A percentile compares a stretch with the other conserved stretches of the same genome.
Evolutionary conservation across 1,284 basidiomycete genomes (phyloP).

Genomic region (Porogramme epimiltina): DNA sequence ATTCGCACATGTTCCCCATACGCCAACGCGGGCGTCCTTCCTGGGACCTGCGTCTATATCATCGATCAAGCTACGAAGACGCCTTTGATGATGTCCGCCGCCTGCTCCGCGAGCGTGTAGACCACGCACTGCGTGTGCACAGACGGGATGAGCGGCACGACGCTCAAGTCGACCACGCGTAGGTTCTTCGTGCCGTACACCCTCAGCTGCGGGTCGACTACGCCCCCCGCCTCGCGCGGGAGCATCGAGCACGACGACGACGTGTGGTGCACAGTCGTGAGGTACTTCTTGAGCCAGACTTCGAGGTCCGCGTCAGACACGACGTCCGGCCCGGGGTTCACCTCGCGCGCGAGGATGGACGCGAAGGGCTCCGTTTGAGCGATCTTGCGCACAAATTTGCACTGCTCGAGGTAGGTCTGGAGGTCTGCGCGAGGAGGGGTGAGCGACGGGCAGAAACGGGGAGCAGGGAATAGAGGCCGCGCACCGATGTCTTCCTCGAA

Average conservation of each 20-base stretch:
- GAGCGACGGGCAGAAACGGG: no score
- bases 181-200: constrained; percentile 61
- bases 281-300: constrained; percentile 7
- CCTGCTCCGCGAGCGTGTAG: constrained; percentile 13
- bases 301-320: constrained; percentile 15
- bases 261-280: constrained; percentile 15
- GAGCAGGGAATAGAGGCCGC: constrained; percentile 9
- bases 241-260: constrained; percentile 30
- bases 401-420: constrained; percentile 45
- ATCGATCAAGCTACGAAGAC: no score
- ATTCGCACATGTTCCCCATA: no score
- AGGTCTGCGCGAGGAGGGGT: constrained; percentile 33
- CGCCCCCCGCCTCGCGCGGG: constrained; percentile 37
- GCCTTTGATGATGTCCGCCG: constrained; percentile 10
- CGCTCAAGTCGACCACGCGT: constrained; percentile 50
- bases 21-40: no score
- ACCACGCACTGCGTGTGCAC: constrained; percentile 32
- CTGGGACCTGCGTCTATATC: no score
- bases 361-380: constrained; percentile 44
- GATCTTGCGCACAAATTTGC: constrained; percentile 49
- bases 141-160: constrained; percentile 49
- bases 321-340: constrained; percentile 37
- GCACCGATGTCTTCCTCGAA: constrained; percentile 49
- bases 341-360: constrained; percentile 34
- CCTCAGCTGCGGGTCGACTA: constrained; percentile 57